A percentile compares a stretch with the other conserved stretches of the same genome.
These are phyloP conservation scores for Passalora sequoiae DNA, from an alignment of 2,329 filamentous ascomycete genomes.

Conservation along the genomic window DNA sequence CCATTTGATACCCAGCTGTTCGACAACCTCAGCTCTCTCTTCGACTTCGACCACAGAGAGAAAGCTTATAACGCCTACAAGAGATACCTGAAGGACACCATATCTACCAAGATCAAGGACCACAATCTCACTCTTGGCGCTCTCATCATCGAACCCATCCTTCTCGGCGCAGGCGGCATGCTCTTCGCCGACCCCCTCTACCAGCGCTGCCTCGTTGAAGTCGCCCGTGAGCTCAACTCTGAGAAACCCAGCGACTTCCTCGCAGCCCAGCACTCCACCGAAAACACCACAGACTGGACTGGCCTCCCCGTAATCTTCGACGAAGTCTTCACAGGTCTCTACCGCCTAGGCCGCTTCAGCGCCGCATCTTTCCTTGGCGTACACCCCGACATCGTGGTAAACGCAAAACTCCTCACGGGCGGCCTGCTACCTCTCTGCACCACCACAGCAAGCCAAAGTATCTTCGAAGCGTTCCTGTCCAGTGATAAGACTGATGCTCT, in stretches of 20 bases:
- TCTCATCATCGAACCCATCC: slow-evolving; percentile 72
- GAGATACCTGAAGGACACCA: slow-evolving; percentile 34
- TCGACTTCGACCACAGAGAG: slow-evolving; percentile 47
- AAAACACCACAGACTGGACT: slow-evolving; percentile 50
- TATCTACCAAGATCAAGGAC: slow-evolving; percentile 47
- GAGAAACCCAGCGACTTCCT: slow-evolving; percentile 3
- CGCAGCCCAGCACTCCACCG: background rate
- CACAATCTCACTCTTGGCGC: slow-evolving; percentile 65
- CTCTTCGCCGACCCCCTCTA: slow-evolving; percentile 77
- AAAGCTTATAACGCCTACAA: slow-evolving; percentile 22
- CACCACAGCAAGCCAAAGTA: slow-evolving; percentile 66
- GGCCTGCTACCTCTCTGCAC: slow-evolving; percentile 72
- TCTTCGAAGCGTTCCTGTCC: slow-evolving; percentile 67
- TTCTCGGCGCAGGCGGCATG: slow-evolving; percentile 82
- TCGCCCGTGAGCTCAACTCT: slow-evolving; percentile 49
- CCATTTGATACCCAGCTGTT: slow-evolving; percentile 37
- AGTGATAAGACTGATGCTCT: slow-evolving; percentile 72
- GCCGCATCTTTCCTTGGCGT: slow-evolving; percentile 64
- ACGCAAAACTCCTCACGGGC: slow-evolving; percentile 79
- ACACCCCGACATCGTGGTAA: slow-evolving; percentile 69
- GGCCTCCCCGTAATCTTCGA: slow-evolving; percentile 77
- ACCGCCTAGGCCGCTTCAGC: slow-evolving; percentile 69
- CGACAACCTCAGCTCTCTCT: slow-evolving; percentile 52
- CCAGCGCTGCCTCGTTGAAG: slow-evolving; percentile 64
- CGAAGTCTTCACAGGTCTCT: slow-evolving; percentile 82